These are phyloP conservation scores for Tranzscheliella williamsii DNA, from an alignment of 1,284 basidiomycete genomes.

Conservation along the genomic window DNA sequence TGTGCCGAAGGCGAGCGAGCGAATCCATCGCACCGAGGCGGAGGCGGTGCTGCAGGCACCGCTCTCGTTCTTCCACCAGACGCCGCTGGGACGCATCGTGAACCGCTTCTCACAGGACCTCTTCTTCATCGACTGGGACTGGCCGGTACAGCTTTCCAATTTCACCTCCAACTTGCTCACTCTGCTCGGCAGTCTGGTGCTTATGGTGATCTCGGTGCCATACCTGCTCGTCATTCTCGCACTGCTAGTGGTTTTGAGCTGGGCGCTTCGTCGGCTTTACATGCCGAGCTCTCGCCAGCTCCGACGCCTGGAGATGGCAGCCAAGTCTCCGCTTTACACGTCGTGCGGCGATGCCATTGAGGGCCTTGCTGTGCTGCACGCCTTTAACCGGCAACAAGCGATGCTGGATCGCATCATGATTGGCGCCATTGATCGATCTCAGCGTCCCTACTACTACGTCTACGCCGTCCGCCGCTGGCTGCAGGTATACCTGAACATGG, in stretches of 20 bases:
- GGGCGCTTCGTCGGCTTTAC: slow-evolving; percentile 20
- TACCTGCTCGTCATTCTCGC: slow-evolving; percentile 9
- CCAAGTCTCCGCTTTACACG: slow-evolving; percentile 25
- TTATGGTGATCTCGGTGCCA: slow-evolving; percentile 19
- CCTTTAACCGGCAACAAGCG: slow-evolving; percentile 8
- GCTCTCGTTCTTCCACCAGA: slow-evolving; percentile 18
- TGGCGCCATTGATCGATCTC: slow-evolving; percentile 12
- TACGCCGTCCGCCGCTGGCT: slow-evolving; percentile 33
- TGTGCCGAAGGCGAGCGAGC: not conserved
- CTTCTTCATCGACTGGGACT: slow-evolving; percentile 28
- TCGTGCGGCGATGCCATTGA: slow-evolving; percentile 20
- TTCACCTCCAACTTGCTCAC: slow-evolving; percentile 2
- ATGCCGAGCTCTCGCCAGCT: slow-evolving; percentile 27
- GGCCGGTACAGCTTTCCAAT: slow-evolving; percentile 4
- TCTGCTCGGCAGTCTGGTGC: slow-evolving; percentile 4
- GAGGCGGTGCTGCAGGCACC: not conserved
- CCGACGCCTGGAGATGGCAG: slow-evolving; percentile 32
- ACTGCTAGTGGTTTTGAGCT: slow-evolving; percentile 3
- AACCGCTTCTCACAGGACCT: slow-evolving; percentile 43
- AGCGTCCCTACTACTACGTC: slow-evolving; percentile 23
- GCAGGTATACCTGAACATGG: slow-evolving; percentile 17
- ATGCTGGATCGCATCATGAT: not conserved
- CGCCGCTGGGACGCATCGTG: slow-evolving; percentile 22
- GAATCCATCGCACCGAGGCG: not conserved
- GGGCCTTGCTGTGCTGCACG: slow-evolving; percentile 30